Base-by-base conservation (phyloP, 257 asterid species). In the Cruciata laevipes region DNA sequence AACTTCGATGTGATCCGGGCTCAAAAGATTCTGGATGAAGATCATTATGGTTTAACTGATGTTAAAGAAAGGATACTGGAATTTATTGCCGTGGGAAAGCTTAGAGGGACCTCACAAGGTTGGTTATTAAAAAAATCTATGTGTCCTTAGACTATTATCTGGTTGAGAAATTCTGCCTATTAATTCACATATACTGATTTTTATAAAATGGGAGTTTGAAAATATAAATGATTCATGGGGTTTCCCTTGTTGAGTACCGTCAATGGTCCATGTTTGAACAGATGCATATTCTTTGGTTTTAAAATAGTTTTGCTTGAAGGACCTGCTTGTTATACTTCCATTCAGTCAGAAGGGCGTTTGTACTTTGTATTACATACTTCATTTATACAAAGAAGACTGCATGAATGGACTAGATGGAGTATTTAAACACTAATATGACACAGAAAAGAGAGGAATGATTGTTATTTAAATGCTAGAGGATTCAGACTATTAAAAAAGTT, bases 81-180 rank as follows among this genome's bases (percentile, higher is more conserved):
- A 72, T 94, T 94, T 78, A 94, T 94, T 76, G 99, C 99, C 27
- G 99, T 94, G 71, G 99, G 99, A 70, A 94, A 88, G 77, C 88
- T 94, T 73, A 89, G 99, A 80, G 99, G 97, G 84, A 81, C 87
- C 42, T 81, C 99, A 40, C 99, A 94, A 90, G 99, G 99, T 94
- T 75, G 82, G 72, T 77, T 55, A 33, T 56, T 66, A 74, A 6
- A 65, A 16, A 12, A 13, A 58, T 69, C 4, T 53, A 31, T 51
- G 6, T 32, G 1, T 10, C 24, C 31, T 57, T 37, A 18, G 25
- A 42, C 18, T 59, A 8, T 58, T 12, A 24, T 14, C 18, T 40
- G 13, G 2, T 35, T 24, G 73, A 17, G 32, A 6, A 66, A 66
- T 25, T 8, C 6, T 66, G 49, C 51, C 7, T 11, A 30, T 14